These are phyloP conservation scores for Testicularia cyperi DNA, from an alignment of 1,284 basidiomycete species.

Conservation along the genomic window DNA sequence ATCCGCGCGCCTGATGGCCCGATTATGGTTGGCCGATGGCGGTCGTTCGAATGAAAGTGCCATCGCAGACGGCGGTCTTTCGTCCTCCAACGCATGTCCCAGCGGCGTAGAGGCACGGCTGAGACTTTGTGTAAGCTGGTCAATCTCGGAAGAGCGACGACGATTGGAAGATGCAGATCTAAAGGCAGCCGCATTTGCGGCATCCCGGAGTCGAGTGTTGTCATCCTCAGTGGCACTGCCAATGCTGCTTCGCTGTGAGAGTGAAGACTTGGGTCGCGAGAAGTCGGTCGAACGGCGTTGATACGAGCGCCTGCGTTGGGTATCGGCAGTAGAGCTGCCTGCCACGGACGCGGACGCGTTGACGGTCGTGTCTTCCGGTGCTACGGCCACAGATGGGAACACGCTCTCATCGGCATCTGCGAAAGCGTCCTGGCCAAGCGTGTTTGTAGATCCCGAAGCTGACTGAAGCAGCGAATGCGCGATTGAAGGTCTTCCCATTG, in stretches of 20 bases:
- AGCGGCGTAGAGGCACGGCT: slow-evolving; percentile 22
- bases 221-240: slow-evolving; percentile 6
- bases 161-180: slow-evolving; percentile 10
- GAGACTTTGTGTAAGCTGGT: slow-evolving; percentile 15
- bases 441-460: too few species aligned
- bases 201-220: slow-evolving; percentile 16
- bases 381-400: too few species aligned
- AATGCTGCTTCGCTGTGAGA: slow-evolving; percentile 17
- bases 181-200: slow-evolving; percentile 21
- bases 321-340: not conserved
- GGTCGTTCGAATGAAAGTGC: slow-evolving; percentile 12
- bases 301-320: slow-evolving; percentile 3
- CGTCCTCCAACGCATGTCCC: too few species aligned
- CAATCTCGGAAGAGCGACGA: slow-evolving; percentile 19
- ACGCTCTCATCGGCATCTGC: slow-evolving; percentile 3
- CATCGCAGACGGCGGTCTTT: too few species aligned
- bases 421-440: slow-evolving; percentile 4
- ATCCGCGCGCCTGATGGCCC: slow-evolving; percentile 2
- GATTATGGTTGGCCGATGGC: not conserved
- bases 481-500: too few species aligned
- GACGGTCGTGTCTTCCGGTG: slow-evolving; percentile 6
- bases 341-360: not conserved
- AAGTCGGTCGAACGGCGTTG: slow-evolving; percentile 11
- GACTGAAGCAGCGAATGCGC: too few species aligned
- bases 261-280: slow-evolving; percentile 6